phyloP scores from a whole-genome alignment of 176 grass and related monocot genomes.

The Triticum monococcum region DNA sequence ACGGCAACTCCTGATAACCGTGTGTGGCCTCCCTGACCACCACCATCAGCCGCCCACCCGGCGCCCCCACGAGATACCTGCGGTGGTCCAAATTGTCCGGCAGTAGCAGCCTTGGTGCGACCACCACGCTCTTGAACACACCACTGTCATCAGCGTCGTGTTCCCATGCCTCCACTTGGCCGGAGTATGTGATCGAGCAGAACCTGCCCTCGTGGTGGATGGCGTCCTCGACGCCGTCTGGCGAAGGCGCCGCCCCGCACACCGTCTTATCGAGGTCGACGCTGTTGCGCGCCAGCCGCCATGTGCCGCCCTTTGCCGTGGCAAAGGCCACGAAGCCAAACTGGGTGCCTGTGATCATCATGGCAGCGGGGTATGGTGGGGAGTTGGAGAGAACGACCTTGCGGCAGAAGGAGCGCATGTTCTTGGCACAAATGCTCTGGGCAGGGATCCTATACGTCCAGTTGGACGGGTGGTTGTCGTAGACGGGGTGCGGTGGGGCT shows the following conservation, averaged over 20 bases:
- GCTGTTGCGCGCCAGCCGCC: not conserved
- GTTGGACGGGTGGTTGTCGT: not conserved
- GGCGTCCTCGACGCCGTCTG: not conserved
- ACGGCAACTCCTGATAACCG: not conserved
- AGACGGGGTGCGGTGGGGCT: not conserved
- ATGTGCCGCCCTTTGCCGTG: not conserved
- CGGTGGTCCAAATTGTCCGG: not conserved
- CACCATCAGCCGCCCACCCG: too few relatives aligned
- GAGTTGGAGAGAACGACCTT: constrained; percentile 9
- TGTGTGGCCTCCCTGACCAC: not conserved
- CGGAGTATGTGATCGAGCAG: not conserved
- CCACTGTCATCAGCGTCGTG: not conserved
- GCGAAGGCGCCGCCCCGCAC: not conserved
- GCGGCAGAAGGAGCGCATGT: constrained; percentile 13
- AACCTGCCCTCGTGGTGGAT: not conserved
- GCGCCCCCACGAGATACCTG: not conserved
- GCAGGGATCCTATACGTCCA: too few relatives aligned
- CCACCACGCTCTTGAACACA: not conserved
- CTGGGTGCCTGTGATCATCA: not conserved
- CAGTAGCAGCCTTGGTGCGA: not conserved
- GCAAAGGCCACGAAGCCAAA: not conserved
- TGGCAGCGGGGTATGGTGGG: not conserved
- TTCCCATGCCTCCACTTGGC: not conserved
- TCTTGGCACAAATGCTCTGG: too few relatives aligned
- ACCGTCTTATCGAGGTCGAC: too few relatives aligned